These are phyloP conservation scores for Boletus sensibilis DNA, from an alignment of 768 basidiomycete genomes.

Conservation along the genomic window DNA sequence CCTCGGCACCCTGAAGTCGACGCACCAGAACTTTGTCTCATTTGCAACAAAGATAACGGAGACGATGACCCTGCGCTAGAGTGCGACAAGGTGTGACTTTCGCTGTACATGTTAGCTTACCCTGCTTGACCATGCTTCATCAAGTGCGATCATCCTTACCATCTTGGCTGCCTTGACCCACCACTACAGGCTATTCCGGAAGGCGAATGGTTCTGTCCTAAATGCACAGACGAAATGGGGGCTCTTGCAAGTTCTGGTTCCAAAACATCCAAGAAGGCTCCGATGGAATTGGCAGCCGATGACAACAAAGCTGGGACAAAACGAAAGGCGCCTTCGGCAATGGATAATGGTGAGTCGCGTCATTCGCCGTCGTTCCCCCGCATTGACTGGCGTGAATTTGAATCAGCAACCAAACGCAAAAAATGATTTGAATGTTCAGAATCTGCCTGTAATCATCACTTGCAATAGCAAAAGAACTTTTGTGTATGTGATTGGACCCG, in stretches of 20 bases:
- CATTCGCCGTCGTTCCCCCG: background rate
- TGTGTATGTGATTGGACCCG: slow-evolving; percentile 1
- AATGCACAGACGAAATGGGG: slow-evolving; percentile 61
- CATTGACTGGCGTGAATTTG: background rate
- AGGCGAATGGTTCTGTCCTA: slow-evolving; percentile 91
- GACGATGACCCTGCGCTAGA: slow-evolving; percentile 76
- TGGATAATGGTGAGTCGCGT: slow-evolving; percentile 36
- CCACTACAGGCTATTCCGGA: slow-evolving; percentile 76
- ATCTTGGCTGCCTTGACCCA: slow-evolving; percentile 77
- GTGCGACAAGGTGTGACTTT: slow-evolving; percentile 76
- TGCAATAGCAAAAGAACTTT: background rate
- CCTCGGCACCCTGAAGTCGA: slow-evolving; percentile 80
- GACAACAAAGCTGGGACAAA: slow-evolving; percentile 36
- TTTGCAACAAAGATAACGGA: slow-evolving; percentile 68
- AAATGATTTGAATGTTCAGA: slow-evolving; percentile 25
- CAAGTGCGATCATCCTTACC: slow-evolving; percentile 89
- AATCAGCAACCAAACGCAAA: slow-evolving; percentile 39
- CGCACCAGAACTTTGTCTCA: slow-evolving; percentile 65
- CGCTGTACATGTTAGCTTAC: background rate
- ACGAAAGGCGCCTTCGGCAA: slow-evolving; percentile 45
- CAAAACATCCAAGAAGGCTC: slow-evolving; percentile 21
- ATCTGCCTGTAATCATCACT: background rate
- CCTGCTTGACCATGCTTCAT: slow-evolving; percentile 1
- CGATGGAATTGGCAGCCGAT: slow-evolving; percentile 1
- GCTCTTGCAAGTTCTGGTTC: slow-evolving; percentile 34